Evolutionary conservation across 2,329 filamentous ascomycete species (phyloP), one percentile per base, ranked within the genome.

Genomic region (Calonectria hawksworthii): DNA sequence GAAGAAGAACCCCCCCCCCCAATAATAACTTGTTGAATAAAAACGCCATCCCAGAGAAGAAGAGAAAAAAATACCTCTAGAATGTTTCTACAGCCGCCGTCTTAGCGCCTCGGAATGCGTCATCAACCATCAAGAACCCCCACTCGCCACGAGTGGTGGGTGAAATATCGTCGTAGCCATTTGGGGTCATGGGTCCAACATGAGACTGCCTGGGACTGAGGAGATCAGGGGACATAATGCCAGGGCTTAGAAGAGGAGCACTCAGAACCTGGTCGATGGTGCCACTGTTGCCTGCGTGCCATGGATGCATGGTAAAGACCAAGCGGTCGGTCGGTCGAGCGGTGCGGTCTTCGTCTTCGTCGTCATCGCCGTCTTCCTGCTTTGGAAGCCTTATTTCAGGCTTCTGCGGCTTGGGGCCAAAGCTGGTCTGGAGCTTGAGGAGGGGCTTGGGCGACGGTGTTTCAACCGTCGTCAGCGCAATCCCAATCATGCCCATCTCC

Each of bases 131-230:
- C 77, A 93, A 82, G 79, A 91, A 91, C 0, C 90, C 90, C 92
- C 92, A 93, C 83, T 93, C 92, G 7, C 90, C 90, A 51, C 89
- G 86, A 11, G 92, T 93, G 30, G 90, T 88, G 8, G 92, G 92
- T 65, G 90, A 92, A 70, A 93, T 90, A 79, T 93, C 92, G 26
- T 92, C 91, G 76, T 90, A 91, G 10, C 85, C 88, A 76, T 92
- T 91, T 1, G 91, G 91, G 72, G 91, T 93, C 83, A 85, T 82
- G 1, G 91, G 89, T 0, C 89, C 90, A 26, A 87, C 76, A 63
- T 73, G 81, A 2, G 79, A 79, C 41, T 70, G 47, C 59, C 66
- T 23, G 6, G 79, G 77, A 50, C 80, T 80, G 66, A 82, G 76
- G 11, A 78, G 54, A 54, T 44, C 51, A 3, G 79, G 77, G n/a